Conservation (phyloP, 768 basidiomycete genomes). For the Coprinopsis sp. region DNA sequence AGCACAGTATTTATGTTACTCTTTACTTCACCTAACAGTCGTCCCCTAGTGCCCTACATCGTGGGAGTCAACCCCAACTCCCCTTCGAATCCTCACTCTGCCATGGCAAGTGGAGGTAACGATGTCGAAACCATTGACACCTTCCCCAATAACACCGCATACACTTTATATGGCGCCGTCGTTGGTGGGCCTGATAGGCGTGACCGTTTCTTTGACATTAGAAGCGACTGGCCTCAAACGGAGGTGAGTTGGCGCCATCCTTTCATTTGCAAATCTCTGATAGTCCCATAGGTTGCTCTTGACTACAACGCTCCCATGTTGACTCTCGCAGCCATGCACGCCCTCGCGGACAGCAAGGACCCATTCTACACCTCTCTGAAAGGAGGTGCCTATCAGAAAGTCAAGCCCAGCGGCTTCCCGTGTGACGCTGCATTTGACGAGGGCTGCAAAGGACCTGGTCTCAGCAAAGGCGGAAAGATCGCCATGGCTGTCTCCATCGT, state of each 20-base stretch:
- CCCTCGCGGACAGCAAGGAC: conserved; percentile 60
- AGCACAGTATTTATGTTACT: conserved; percentile 13
- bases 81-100: conserved; percentile 86
- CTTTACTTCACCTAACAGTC: conserved; percentile 1
- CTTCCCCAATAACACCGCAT: conserved; percentile 63
- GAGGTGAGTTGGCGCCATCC: conserved; percentile 47
- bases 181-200: conserved; percentile 80
- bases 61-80: conserved; percentile 90
- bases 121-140: conserved; percentile 68
- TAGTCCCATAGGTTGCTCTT: conserved; percentile 51
- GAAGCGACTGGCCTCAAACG: conserved; percentile 85
- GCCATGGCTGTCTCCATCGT: conserved; percentile 66
- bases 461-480: conserved; percentile 61
- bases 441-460: conserved; percentile 45
- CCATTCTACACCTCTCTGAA: conserved; percentile 74
- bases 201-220: conserved; percentile 79
- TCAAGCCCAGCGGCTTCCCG: conserved; percentile 62
- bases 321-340: conserved; percentile 76
- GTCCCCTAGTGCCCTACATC: conserved; percentile 62
- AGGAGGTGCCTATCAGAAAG: conserved; percentile 60
- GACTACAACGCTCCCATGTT: conserved; percentile 90
- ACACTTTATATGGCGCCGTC: conserved; percentile 82
- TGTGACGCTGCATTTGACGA: conserved; percentile 69
- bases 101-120: conserved; percentile 79
- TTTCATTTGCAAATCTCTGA: not conserved